These are phyloP conservation scores for Pholiota adiposa DNA, from an alignment of 1,284 basidiomycete genomes.

Conservation along the genomic window DNA sequence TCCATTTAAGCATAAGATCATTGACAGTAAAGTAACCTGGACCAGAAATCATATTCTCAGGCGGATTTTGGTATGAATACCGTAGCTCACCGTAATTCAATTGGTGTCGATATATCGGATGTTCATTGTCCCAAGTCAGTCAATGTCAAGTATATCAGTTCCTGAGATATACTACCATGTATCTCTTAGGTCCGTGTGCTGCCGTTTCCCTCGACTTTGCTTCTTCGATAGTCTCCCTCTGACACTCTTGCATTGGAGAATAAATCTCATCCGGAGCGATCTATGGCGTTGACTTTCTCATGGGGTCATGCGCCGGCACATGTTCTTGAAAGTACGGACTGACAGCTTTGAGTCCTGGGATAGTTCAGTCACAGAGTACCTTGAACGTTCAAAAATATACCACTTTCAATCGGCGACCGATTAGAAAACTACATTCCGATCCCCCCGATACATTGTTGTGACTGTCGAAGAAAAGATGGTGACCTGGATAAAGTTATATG, in stretches of 20 bases:
- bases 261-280: not conserved
- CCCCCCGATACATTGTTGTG: not conserved
- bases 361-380: no score
- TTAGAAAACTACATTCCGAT: not conserved
- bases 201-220: not conserved
- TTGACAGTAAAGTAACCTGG: not conserved
- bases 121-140: not conserved
- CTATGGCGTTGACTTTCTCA: not conserved
- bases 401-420: not conserved
- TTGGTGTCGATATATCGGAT: not conserved
- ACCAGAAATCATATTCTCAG: not conserved
- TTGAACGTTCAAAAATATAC: not conserved
- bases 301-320: constrained; percentile 1
- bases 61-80: constrained; percentile 1
- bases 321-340: not conserved
- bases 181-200: not conserved
- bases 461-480: not conserved
- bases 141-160: constrained; percentile 1
- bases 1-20: not conserved
- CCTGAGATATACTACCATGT: not conserved
- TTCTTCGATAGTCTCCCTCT: constrained; percentile 1
- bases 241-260: constrained; percentile 2
- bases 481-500: not conserved
- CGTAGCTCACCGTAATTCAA: constrained; percentile 1
- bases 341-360: not conserved